Conservation (phyloP, 2,329 filamentous ascomycete species). For the Pezicula rhizophila region DNA sequence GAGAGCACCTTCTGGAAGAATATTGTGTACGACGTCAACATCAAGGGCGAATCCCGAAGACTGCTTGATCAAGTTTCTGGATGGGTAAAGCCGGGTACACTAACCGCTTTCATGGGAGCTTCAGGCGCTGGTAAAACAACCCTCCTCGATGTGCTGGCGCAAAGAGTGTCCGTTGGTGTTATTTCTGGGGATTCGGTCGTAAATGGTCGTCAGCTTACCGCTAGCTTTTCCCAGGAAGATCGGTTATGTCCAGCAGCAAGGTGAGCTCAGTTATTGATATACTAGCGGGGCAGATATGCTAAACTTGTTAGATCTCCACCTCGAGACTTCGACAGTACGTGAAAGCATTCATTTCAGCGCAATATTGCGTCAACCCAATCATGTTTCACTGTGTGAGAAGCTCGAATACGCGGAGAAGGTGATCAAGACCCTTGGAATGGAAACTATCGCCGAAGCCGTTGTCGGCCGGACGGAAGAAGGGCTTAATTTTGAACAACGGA, state of each 20-base stretch:
- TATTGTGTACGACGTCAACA: slow-evolving; percentile 66
- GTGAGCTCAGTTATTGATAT: too few species aligned
- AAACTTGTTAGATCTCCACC: too few species aligned
- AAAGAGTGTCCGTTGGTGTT: slow-evolving; percentile 79
- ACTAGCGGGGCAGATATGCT: too few species aligned
- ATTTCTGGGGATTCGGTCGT: slow-evolving; percentile 75
- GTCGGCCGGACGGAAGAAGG: slow-evolving; percentile 85
- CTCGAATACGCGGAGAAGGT: slow-evolving; percentile 81
- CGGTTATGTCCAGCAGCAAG: slow-evolving; percentile 56
- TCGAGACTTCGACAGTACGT: slow-evolving; percentile 74
- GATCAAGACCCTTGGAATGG: slow-evolving; percentile 66
- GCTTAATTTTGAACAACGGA: slow-evolving; percentile 45
- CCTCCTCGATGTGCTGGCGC: slow-evolving; percentile 75
- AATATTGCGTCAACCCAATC: slow-evolving; percentile 71
- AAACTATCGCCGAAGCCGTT: slow-evolving; percentile 81
- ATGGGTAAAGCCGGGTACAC: slow-evolving; percentile 63
- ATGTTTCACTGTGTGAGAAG: slow-evolving; percentile 69
- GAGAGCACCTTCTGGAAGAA: slow-evolving; percentile 24
- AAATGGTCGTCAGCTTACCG: slow-evolving; percentile 58
- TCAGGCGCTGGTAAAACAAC: slow-evolving; percentile 81
- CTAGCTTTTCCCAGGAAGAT: slow-evolving; percentile 84
- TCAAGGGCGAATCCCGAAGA: slow-evolving; percentile 51
- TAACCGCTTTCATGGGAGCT: slow-evolving; percentile 51
- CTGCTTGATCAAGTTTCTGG: slow-evolving; percentile 63
- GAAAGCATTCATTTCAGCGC: slow-evolving; percentile 83